Evolutionary conservation across 345 rosid species (phyloP).

Genomic region (Gossypium rotundifolium): DNA sequence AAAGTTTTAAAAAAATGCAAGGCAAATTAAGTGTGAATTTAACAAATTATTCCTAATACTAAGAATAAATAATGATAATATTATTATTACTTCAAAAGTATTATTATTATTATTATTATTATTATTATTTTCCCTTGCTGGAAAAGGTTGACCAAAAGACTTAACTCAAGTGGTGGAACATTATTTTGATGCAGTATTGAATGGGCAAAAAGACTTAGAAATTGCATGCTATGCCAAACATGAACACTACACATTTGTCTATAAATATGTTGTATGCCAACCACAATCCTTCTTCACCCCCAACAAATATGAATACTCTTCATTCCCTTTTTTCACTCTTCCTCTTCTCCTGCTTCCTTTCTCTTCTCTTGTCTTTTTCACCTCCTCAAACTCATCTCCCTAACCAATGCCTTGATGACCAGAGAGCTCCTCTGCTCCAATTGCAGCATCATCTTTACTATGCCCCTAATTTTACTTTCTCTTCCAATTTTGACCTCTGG

Average conservation of each 20-base stretch:
- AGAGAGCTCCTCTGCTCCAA: neutral
- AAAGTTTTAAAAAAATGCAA: too few relatives aligned
- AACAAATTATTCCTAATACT: too few relatives aligned
- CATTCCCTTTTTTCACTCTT: neutral
- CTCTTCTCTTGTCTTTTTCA: neutral
- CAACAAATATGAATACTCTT: neutral
- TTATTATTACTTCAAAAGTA: too few relatives aligned
- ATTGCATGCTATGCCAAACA: too few relatives aligned
- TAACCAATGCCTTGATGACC: neutral
- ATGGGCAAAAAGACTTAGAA: too few relatives aligned
- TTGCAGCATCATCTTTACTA: neutral
- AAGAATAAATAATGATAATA: too few relatives aligned
- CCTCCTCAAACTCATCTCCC: neutral
- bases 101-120: too few relatives aligned
- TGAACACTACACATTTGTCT: neutral
- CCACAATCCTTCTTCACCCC: neutral
- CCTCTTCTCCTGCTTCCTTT: neutral
- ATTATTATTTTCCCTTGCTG: too few relatives aligned
- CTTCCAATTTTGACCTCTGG: neutral
- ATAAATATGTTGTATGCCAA: neutral
- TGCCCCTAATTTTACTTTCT: neutral
- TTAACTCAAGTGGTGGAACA: too few relatives aligned
- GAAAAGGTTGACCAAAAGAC: too few relatives aligned
- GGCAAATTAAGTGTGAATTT: too few relatives aligned
- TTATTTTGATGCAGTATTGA: too few relatives aligned